A percentile compares a stretch with the other conserved stretches of the same genome.
Evolutionary conservation across 306 rosid genomes (phyloP).

Genomic region (Quercus cerris): DNA sequence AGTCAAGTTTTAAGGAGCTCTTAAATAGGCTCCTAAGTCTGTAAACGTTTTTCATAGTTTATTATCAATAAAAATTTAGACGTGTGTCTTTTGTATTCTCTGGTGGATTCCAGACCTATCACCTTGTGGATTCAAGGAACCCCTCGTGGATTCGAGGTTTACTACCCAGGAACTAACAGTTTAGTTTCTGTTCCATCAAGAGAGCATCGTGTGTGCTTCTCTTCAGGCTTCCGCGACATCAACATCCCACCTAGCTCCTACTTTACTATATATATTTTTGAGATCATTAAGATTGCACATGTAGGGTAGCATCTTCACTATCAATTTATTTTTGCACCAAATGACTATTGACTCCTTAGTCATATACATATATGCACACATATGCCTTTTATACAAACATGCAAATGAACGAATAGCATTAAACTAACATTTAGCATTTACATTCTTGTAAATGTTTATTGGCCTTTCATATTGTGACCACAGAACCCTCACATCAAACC

Average conservation of each 20-base stretch:
- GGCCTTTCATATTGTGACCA: not conserved
- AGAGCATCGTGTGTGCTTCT: too few relatives aligned
- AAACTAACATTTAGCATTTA: not conserved
- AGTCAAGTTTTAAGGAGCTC: too few relatives aligned
- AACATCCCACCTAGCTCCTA: not conserved
- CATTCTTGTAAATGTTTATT: not conserved
- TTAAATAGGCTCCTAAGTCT: too few relatives aligned
- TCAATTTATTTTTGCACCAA: not conserved
- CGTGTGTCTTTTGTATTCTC: too few relatives aligned
- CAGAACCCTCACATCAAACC: not conserved
- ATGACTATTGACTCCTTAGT: not conserved
- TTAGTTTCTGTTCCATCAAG: too few relatives aligned
- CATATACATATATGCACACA: not conserved
- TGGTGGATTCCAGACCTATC: too few relatives aligned
- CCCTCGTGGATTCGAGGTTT: too few relatives aligned
- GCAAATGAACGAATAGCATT: not conserved
- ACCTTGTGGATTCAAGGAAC: too few relatives aligned
- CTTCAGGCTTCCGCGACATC: too few relatives aligned
- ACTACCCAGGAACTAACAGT: too few relatives aligned
- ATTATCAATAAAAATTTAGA: too few relatives aligned
- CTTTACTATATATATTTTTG: not conserved
- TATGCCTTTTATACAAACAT: not conserved
- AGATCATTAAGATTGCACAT: not conserved
- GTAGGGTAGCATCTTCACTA: not conserved
- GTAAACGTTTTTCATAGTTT: too few relatives aligned